Conservation (phyloP, 306 rosid species). For the Dalbergia cultrata region DNA sequence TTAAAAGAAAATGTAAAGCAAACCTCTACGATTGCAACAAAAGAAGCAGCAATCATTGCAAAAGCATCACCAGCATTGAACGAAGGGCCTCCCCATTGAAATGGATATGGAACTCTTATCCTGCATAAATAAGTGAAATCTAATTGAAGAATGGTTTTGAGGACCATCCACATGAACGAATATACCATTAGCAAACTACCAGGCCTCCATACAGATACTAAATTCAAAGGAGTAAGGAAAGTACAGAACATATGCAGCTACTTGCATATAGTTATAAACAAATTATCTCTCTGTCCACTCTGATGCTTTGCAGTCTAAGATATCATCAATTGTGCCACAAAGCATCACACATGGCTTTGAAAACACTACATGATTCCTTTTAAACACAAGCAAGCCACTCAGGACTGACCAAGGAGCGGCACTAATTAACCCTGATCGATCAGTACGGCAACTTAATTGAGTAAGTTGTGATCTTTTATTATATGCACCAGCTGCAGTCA, state of each 20-base stretch:
- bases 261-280: background rate
- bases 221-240: background rate
- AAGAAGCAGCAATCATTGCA: slow-evolving; percentile 76
- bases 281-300: too few species aligned
- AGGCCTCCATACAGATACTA: background rate
- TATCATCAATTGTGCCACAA: slow-evolving; percentile 6
- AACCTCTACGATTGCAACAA: slow-evolving; percentile 87
- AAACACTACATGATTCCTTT: slow-evolving; percentile 7
- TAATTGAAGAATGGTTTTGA: background rate
- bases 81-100: slow-evolving; percentile 88
- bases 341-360: slow-evolving; percentile 1
- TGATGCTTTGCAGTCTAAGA: slow-evolving; percentile 8
- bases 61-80: slow-evolving; percentile 79
- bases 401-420: slow-evolving; percentile 83
- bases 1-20: slow-evolving; percentile 1
- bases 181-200: slow-evolving; percentile 2
- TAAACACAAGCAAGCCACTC: slow-evolving; percentile 3
- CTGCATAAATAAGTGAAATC: slow-evolving; percentile 54
- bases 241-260: slow-evolving; percentile 19
- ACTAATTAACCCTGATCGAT: slow-evolving; percentile 85
- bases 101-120: slow-evolving; percentile 92
- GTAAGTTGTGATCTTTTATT: slow-evolving; percentile 65
- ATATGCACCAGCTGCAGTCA: slow-evolving; percentile 91
- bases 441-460: slow-evolving; percentile 90
- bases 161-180: slow-evolving; percentile 25